Evolutionary conservation across 2,329 filamentous ascomycete species (phyloP), one percentile per base, ranked within the genome.

Genomic region (Dothistroma pini): DNA sequence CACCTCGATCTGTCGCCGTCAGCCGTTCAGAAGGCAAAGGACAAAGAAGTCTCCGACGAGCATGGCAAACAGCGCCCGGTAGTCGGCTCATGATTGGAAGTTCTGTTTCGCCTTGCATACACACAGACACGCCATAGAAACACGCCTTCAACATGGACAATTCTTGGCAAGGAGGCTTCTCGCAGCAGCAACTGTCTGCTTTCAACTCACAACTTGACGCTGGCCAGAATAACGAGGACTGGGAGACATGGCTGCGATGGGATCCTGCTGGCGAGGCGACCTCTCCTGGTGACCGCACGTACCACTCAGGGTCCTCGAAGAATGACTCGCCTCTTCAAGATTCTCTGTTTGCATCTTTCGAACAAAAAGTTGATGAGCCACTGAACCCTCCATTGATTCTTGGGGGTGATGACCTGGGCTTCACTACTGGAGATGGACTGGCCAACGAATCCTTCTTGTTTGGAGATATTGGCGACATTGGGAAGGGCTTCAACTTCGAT

Each of bases 161-260:
- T 22, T 61, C 62, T 66, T 65, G 64, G 64, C 64, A 62, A 55
- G 63, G 58, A 55, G 57, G 55, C 50, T 54, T 56, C 54, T 63
- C 53, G 44, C 59, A 58, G 56, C 63, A 61, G 52, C 57, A 58
- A 41, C 56, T 59, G 29, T 31, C 25, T 21, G 54, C 59, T 31
- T 67, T 64, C 50, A 63, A 56, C 48, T 49, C 32, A 10, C 64
- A 63, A 12, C 50, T 68, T 16, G 58, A 63, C 41, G 52, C 54
- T 35, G 55, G 61, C 21, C 25, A 52, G 14, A 65, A 64, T 54
- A 52, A 64, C 54, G 71, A 75, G 54, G 74, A 76, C 66, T 81
- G 78, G 78, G 78, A 77, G 66, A 76, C 80, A 50, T 81, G 77
- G 76, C 76, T 81, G 73, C 72, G 76, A 59, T 80, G 77, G 77